Evolutionary conservation across 805 yeast genomes (phyloP).

Genomic region (Wickerhamomyces hampshirensis): DNA sequence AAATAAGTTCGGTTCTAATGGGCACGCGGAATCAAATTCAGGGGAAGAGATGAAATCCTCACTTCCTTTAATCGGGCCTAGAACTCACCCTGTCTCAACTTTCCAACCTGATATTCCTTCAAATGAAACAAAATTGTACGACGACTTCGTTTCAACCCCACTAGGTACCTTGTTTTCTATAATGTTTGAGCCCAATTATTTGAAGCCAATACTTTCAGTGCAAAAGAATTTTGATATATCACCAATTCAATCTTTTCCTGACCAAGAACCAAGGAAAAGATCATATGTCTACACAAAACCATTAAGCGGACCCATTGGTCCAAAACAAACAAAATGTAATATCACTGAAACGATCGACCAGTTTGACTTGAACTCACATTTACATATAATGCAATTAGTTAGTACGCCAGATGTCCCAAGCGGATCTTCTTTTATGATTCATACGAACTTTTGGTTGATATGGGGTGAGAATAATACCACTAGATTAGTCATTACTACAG

Average conservation of each 20-base stretch:
- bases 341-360: conserved; percentile 56
- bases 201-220: conserved; percentile 41
- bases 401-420: conserved; percentile 93
- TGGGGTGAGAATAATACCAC: conserved; percentile 62
- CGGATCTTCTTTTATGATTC: conserved; percentile 63
- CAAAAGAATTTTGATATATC: conserved; percentile 62
- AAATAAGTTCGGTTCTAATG: conserved; percentile 1
- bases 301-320: conserved; percentile 79
- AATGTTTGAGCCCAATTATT: conserved; percentile 50
- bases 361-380: conserved; percentile 49
- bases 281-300: conserved; percentile 68
- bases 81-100: conserved; percentile 41
- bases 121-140: conserved; percentile 46
- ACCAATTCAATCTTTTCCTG: conserved; percentile 36
- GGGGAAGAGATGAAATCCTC: conserved; percentile 18
- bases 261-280: conserved; percentile 32
- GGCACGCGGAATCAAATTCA: conserved; percentile 16
- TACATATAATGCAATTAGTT: conserved; percentile 58
- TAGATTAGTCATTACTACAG: conserved; percentile 47
- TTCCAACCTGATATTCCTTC: conserved; percentile 38
- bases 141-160: conserved; percentile 55
- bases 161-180: conserved; percentile 56
- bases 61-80: conserved; percentile 32
- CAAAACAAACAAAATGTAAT: conserved; percentile 77
- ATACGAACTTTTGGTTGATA: conserved; percentile 52